Evolutionary conservation across 768 basidiomycete genomes (phyloP), one percentile per base, ranked within the genome.

Genomic region (Suillus americanus): DNA sequence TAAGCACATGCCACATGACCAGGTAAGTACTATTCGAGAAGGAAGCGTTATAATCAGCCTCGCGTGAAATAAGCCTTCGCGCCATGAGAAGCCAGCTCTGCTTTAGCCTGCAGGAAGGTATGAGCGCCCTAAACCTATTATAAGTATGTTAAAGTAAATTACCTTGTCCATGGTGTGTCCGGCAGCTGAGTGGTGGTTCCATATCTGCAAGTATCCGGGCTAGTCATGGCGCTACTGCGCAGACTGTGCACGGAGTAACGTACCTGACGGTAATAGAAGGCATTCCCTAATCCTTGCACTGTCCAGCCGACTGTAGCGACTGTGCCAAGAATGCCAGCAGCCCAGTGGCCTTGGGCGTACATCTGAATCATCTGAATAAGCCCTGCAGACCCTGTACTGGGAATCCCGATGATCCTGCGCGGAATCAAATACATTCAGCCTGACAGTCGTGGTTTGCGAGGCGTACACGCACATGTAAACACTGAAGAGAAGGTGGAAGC

Each of bases 341-440:
- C 88, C 80, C 92, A 87, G 61, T 87, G 83, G 54, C 87, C 86
- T 53, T 82, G 79, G 3, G 84, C 81, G 74, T 89, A 97, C 82
- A 91, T 86, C 65, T 88, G 83, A 68, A 99, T 92, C 54, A 90
- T 96, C 77, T 95, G 93, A 72, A 99, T 95, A 60, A 99, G 83
- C 18, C 97, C 97, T 33, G 95, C 96, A 54, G 95, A 94, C 41
- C 97, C 97, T 53, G 97, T 97, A 66, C 92, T 93, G 64, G 95
- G 95, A 71, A 97, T 91, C 68, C 97, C 97, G 74, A 99, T 89
- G 75, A 95, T 89, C 92, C 92, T 96, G 69, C 7, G 33, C 57
- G 12, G 56, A 61, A 60, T 57, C 62, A 54, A 73, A 65, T 66
- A 73, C 71, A 69, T 68, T 67, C 55, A 66, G 69, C 65, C 73